Percentiles rank a stretch among this genome's conserved stretches.
phyloP scores from a whole-genome alignment of 169 alveolate species.

The Miamiensis avidus region DNA sequence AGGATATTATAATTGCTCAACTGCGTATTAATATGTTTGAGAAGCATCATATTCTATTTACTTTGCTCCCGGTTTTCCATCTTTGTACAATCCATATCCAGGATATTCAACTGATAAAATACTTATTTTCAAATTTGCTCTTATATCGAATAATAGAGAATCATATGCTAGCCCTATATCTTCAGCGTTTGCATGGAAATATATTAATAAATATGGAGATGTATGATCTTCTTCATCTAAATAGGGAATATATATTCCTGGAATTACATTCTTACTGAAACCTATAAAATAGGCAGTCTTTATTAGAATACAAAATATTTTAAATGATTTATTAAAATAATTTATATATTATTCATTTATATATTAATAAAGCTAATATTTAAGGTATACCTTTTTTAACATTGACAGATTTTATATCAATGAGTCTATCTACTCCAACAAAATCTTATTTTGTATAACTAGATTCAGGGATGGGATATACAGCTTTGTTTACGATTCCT shows the following conservation, averaged over 20 bases:
- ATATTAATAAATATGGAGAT: slow-evolving; percentile 9
- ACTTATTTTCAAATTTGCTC: neutral
- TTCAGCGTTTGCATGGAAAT: slow-evolving; percentile 18
- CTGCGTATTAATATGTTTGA: neutral
- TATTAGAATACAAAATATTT: neutral
- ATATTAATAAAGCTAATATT: too few relatives aligned
- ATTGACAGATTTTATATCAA: neutral
- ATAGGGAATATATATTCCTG: slow-evolving; percentile 3
- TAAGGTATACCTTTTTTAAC: neutral
- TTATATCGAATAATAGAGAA: neutral
- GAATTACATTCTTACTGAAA: neutral
- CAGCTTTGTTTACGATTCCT: neutral
- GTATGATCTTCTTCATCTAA: neutral
- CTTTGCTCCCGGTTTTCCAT: neutral
- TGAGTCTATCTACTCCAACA: neutral
- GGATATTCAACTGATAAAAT: neutral
- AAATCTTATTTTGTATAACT: slow-evolving; percentile 1
- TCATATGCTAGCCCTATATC: slow-evolving; percentile 2
- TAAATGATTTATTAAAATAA: neutral
- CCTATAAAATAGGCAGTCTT: neutral
- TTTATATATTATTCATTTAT: neutral
- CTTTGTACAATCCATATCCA: slow-evolving; percentile 7
- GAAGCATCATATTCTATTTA: slow-evolving; percentile 4
- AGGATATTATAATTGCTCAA: neutral
- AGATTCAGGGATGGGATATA: neutral